A percentile compares a stretch with the other conserved stretches of the same genome.
phyloP scores from a whole-genome alignment of 1,284 basidiomycete species.

The Ustilago bromivora region DNA sequence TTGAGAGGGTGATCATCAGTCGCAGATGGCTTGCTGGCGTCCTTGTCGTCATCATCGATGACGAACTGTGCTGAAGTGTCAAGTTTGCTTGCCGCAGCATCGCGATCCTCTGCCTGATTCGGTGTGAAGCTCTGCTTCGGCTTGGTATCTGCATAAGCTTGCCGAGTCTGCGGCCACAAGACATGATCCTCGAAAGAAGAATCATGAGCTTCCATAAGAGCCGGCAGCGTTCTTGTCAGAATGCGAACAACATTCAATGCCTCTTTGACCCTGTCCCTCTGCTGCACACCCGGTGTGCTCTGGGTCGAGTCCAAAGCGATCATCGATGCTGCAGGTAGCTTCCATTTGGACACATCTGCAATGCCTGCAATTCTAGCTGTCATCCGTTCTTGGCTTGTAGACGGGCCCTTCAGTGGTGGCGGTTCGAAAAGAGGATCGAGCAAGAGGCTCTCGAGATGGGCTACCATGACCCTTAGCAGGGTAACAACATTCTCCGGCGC shows the following conservation, averaged over 20 bases:
- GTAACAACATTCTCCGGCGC: slow-evolving; percentile 64
- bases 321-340: slow-evolving; percentile 29
- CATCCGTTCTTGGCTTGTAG: slow-evolving; percentile 10
- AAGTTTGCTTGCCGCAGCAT: slow-evolving; percentile 42
- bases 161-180: slow-evolving; percentile 46
- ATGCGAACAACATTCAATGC: slow-evolving; percentile 65
- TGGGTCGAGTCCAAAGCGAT: slow-evolving; percentile 15
- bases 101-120: neutral
- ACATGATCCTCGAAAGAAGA: slow-evolving; percentile 40
- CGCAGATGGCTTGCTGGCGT: slow-evolving; percentile 11
- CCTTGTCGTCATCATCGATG: slow-evolving; percentile 57
- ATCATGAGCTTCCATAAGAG: slow-evolving; percentile 47
- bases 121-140: neutral
- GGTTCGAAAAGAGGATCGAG: slow-evolving; percentile 60
- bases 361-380: slow-evolving; percentile 17
- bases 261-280: slow-evolving; percentile 57
- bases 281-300: slow-evolving; percentile 1
- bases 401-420: slow-evolving; percentile 28
- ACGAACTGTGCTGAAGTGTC: slow-evolving; percentile 62
- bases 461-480: slow-evolving; percentile 58
- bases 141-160: slow-evolving; percentile 19
- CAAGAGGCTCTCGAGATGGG: slow-evolving; percentile 63
- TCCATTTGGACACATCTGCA: slow-evolving; percentile 36
- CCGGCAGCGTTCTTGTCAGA: slow-evolving; percentile 60
- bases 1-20: slow-evolving; percentile 42